Evolutionary conservation across 2,329 filamentous ascomycete genomes (phyloP).

Genomic region (Fusarium pilosicola): DNA sequence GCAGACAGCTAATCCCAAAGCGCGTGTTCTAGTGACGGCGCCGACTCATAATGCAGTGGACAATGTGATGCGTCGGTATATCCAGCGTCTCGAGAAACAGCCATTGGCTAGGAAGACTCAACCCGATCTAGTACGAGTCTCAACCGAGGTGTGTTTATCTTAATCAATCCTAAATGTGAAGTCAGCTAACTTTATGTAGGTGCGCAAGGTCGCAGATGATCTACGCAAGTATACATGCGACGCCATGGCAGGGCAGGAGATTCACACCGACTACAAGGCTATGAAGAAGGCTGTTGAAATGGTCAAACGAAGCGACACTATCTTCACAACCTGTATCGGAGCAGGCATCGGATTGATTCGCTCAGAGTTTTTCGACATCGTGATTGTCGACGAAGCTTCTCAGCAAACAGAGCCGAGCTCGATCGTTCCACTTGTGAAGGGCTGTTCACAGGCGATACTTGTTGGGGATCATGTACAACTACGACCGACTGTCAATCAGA

Average conservation of each 20-base stretch:
- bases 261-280: constrained; percentile 42
- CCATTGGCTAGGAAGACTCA: neutral
- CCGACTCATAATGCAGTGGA: constrained; percentile 59
- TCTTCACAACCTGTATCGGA: constrained; percentile 58
- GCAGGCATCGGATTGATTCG: constrained; percentile 54
- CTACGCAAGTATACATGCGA: constrained; percentile 50
- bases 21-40: constrained; percentile 52
- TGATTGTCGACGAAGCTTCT: constrained; percentile 59
- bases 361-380: constrained; percentile 50
- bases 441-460: constrained; percentile 54
- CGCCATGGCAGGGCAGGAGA: constrained; percentile 45
- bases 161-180: accelerated
- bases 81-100: constrained; percentile 19
- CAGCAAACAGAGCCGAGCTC: constrained; percentile 57
- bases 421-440: constrained; percentile 54
- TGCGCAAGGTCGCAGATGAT: constrained; percentile 49
- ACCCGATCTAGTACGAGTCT: constrained; percentile 10
- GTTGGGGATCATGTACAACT: constrained; percentile 60
- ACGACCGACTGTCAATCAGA: constrained; percentile 53
- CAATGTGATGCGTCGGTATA: constrained; percentile 53
- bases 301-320: constrained; percentile 49
- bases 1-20: constrained; percentile 37
- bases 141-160: constrained; percentile 22
- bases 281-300: constrained; percentile 51
- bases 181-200: constrained; percentile 23